Evolutionary conservation across 768 basidiomycete species (phyloP).

Genomic region (Boletus reticulatus): DNA sequence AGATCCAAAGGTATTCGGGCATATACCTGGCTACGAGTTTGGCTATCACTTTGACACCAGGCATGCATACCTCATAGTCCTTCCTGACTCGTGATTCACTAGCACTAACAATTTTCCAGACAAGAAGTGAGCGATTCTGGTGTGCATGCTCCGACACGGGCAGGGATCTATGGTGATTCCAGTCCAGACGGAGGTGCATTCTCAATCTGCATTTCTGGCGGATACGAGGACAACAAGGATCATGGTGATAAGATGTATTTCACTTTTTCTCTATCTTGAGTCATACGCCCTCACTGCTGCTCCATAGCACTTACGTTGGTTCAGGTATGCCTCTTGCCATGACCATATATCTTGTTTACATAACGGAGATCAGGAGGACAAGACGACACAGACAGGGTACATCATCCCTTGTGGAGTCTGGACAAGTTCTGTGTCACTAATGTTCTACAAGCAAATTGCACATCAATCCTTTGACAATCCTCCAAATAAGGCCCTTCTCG

Average conservation of each 20-base stretch:
- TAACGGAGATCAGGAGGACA: slow-evolving; percentile 11
- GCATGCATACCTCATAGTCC: not conserved
- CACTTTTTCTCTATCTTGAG: not conserved
- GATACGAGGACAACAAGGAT: slow-evolving; percentile 42
- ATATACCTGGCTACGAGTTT: slow-evolving; percentile 23
- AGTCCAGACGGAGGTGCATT: slow-evolving; percentile 29
- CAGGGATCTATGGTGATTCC: slow-evolving; percentile 39
- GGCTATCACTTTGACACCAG: slow-evolving; percentile 21
- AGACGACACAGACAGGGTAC: slow-evolving; percentile 1
- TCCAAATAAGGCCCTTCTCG: slow-evolving; percentile 20
- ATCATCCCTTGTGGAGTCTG: not conserved
- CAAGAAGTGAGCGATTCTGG: slow-evolving; percentile 22
- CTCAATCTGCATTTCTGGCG: slow-evolving; percentile 41
- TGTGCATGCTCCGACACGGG: slow-evolving; percentile 34
- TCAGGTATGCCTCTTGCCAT: slow-evolving; percentile 16
- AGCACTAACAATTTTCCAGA: slow-evolving; percentile 13
- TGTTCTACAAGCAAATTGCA: slow-evolving; percentile 17
- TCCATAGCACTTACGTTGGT: slow-evolving; percentile 34
- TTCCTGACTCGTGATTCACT: not conserved
- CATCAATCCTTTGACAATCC: slow-evolving; percentile 24
- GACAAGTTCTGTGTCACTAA: not conserved
- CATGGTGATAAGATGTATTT: slow-evolving; percentile 37
- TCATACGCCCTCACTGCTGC: slow-evolving; percentile 1
- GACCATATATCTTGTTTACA: no score
- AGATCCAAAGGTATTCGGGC: slow-evolving; percentile 22